Evolutionary conservation across 805 yeast genomes (phyloP).

Genomic region (Lachancea quebecensis): DNA sequence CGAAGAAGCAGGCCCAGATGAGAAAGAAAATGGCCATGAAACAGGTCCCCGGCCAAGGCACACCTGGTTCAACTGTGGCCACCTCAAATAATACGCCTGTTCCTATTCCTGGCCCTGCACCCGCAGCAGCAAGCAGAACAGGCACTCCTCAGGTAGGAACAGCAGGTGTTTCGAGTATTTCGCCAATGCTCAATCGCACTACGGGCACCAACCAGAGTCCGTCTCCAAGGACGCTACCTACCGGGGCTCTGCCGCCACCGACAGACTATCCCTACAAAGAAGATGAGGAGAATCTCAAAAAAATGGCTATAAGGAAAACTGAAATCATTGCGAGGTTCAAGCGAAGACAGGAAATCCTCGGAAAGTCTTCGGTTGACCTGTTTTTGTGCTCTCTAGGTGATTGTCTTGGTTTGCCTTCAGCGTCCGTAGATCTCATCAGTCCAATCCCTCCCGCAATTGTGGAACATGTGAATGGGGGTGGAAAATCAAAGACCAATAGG

Average conservation of each 20-base stretch:
- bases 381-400: conserved; percentile 30
- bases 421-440: conserved; percentile 19
- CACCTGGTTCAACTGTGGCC: conserved; percentile 14
- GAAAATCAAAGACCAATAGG: conserved; percentile 28
- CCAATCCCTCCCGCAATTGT: conserved; percentile 22
- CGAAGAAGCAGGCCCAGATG: conserved; percentile 6
- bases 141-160: conserved; percentile 14
- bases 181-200: conserved; percentile 8
- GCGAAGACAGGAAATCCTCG: conserved; percentile 30
- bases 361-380: conserved; percentile 26
- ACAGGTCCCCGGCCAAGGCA: conserved; percentile 8
- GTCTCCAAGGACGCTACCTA: conserved; percentile 11
- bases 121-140: conserved; percentile 12
- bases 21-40: conserved; percentile 7
- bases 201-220: conserved; percentile 7
- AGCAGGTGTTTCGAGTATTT: conserved; percentile 5
- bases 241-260: conserved; percentile 7
- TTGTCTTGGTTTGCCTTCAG: conserved; percentile 27
- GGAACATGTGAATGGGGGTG: conserved; percentile 29
- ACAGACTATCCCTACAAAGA: conserved; percentile 24
- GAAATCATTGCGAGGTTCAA: conserved; percentile 30
- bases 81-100: conserved; percentile 13
- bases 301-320: conserved; percentile 24
- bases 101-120: conserved; percentile 8
- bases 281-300: conserved; percentile 27